Percentiles rank a stretch among this genome's conserved stretches.
Conservation (phyloP, 2,329 filamentous ascomycete species). For the Aureobasidium lini region DNA sequence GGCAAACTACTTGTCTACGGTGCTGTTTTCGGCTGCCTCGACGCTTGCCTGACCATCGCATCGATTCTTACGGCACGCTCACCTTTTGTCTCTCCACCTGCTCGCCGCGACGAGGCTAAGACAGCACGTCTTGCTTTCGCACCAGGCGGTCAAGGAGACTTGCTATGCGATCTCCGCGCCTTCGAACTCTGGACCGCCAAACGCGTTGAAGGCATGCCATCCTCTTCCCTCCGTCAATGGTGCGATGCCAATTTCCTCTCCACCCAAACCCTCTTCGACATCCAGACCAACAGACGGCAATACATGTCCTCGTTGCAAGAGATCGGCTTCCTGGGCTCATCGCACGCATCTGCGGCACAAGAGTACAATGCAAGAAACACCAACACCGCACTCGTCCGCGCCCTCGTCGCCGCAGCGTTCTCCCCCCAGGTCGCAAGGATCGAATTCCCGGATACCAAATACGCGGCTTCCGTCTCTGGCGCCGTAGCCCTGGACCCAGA, state of each 20-base stretch:
- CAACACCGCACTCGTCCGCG: slow-evolving; percentile 40
- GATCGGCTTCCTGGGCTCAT: slow-evolving; percentile 61
- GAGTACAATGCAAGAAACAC: slow-evolving; percentile 42
- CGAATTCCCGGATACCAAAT: slow-evolving; percentile 92
- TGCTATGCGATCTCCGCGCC: slow-evolving; percentile 78
- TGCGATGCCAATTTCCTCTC: slow-evolving; percentile 83
- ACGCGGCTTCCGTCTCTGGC: slow-evolving; percentile 75
- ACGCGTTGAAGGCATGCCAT: slow-evolving; percentile 46
- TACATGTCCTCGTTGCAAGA: slow-evolving; percentile 81
- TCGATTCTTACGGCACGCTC: slow-evolving; percentile 84
- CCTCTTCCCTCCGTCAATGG: slow-evolving; percentile 62
- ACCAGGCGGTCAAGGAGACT: slow-evolving; percentile 65
- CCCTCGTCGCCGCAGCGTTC: slow-evolving; percentile 44
- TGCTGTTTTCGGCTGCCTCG: slow-evolving; percentile 84
- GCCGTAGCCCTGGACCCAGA: slow-evolving; percentile 91
- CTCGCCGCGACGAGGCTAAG: slow-evolving; percentile 75
- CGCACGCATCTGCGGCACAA: slow-evolving; percentile 19
- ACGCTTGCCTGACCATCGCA: slow-evolving; percentile 80
- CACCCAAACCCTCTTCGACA: slow-evolving; percentile 76
- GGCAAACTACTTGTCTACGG: slow-evolving; percentile 95
- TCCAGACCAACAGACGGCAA: slow-evolving; percentile 76
- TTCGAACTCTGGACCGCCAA: slow-evolving; percentile 76
- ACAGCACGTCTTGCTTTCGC: slow-evolving; percentile 68
- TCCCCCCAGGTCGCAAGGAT: slow-evolving; percentile 84
- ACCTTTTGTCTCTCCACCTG: slow-evolving; percentile 77